phyloP scores from a whole-genome alignment of 768 basidiomycete genomes.

The Punctularia strigosozonata region DNA sequence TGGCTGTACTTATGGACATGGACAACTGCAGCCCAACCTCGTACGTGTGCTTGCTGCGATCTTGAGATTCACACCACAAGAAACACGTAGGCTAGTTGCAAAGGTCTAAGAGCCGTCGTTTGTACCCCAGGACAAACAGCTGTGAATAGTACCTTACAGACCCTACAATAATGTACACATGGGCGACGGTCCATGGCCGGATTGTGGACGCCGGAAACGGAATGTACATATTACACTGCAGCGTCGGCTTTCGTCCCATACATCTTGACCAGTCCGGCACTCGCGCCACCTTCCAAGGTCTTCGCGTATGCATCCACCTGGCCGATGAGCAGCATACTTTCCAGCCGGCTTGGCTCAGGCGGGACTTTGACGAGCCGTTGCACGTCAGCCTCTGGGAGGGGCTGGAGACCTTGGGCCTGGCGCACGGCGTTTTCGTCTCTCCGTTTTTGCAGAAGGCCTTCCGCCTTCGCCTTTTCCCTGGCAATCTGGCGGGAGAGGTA shows the following conservation, averaged over 20 bases:
- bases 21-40: constrained; percentile 57
- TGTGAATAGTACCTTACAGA: too few species aligned
- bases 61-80: constrained; percentile 89
- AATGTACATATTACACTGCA: constrained; percentile 8
- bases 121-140: too few species aligned
- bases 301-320: constrained; percentile 82
- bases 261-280: constrained; percentile 69
- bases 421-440: constrained; percentile 80
- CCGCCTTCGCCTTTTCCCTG: constrained; percentile 71
- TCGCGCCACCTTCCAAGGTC: constrained; percentile 54
- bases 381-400: constrained; percentile 82
- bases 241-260: constrained; percentile 46
- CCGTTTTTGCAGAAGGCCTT: constrained; percentile 69
- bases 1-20: constrained; percentile 4
- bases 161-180: too few species aligned
- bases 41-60: constrained; percentile 88
- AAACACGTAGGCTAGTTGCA: constrained; percentile 78
- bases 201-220: too few species aligned
- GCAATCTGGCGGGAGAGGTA: constrained; percentile 83
- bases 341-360: constrained; percentile 77
- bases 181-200: too few species aligned
- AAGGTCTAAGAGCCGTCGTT: too few species aligned
- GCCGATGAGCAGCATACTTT: constrained; percentile 76
- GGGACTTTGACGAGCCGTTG: constrained; percentile 81
- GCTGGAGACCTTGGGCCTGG: constrained; percentile 71